Evolutionary conservation across 805 yeast species (phyloP), one percentile per base, ranked within the genome.

Genomic region (Tetrapisispora taiwanensis): DNA sequence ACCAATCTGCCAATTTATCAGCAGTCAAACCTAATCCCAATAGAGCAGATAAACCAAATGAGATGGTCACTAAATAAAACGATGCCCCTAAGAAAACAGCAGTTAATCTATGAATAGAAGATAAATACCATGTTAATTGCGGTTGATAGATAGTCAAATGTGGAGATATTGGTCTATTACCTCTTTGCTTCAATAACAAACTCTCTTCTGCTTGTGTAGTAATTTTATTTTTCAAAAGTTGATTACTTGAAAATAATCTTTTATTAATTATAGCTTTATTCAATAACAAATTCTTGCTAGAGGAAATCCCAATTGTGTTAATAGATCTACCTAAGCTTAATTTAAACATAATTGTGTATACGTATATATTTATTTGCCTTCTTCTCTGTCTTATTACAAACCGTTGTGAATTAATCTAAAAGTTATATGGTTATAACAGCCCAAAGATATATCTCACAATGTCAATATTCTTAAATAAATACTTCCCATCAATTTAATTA

Each of bases 81-180:
- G 78, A 83, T 49, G 73, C 76, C 35, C 88, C 95, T 59, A 92
- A 69, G 42, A 79, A 76, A 30, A 88, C 84, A 64, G 97, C 96
- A 39, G 92, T 76, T 57, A 90, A 67, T 74, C 98, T 81, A 69
- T 90, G 97, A 51, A 82, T 65, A 20, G 81, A 71, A 5, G 97
- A 88, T 60, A 92, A 62, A 49, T 76, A 68, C 84, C 83, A 76
- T 20, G 97, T 85, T 52, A 90, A 62, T 71, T 92, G 97, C 36
- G 94, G 94, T 70, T 89, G 74, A 72, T 90, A 90, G 62, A 92
- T 89, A 49, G 79, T 69, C 60, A 90, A 73, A 65, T 90, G 95
- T 45, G 97, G 97, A 27, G 96, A 87, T 14, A 76, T 68, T 30
- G 97, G 97, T 70, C 98, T 81, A 69, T 78, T 76, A 52, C 72